A percentile compares a stretch with the other conserved stretches of the same genome.
phyloP scores from a whole-genome alignment of 768 basidiomycete genomes.

The Trichaptum fuscoviolaceum region DNA sequence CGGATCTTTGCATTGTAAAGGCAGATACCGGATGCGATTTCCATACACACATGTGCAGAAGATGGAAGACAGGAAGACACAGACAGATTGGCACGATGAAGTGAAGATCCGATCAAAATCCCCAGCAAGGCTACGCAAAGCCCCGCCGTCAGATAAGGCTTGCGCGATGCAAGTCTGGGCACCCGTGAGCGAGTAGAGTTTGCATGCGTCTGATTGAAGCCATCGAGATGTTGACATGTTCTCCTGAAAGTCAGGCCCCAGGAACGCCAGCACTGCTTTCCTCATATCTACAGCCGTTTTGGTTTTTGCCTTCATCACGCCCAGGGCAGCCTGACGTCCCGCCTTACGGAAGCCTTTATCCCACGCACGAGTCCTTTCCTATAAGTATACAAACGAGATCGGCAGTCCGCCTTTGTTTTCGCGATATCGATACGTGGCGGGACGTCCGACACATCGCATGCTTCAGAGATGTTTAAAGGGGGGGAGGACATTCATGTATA shows the following conservation, averaged over 20 bases:
- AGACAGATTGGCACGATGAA: background rate
- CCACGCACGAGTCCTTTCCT: background rate
- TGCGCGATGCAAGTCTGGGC: background rate
- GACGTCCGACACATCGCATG: background rate
- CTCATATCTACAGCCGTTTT: background rate
- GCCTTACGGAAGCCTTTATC: background rate
- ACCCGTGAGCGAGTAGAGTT: background rate
- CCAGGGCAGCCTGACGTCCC: background rate
- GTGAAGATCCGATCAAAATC: background rate
- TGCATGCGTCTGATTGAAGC: background rate
- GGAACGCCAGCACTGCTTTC: background rate
- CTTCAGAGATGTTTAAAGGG: background rate
- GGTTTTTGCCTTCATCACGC: background rate
- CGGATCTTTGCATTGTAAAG: no score
- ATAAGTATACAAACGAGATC: background rate
- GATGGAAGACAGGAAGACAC: background rate
- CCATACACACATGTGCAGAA: background rate
- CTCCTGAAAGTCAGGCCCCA: constrained; percentile 1
- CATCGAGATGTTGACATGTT: constrained; percentile 1
- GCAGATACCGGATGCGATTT: no score
- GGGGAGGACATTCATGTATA: background rate
- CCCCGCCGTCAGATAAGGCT: background rate
- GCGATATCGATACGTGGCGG: background rate
- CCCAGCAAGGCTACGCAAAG: background rate
- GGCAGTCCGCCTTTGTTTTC: background rate